Evolutionary conservation across 345 rosid species (phyloP).

Genomic region (Geranium rotundifolium): DNA sequence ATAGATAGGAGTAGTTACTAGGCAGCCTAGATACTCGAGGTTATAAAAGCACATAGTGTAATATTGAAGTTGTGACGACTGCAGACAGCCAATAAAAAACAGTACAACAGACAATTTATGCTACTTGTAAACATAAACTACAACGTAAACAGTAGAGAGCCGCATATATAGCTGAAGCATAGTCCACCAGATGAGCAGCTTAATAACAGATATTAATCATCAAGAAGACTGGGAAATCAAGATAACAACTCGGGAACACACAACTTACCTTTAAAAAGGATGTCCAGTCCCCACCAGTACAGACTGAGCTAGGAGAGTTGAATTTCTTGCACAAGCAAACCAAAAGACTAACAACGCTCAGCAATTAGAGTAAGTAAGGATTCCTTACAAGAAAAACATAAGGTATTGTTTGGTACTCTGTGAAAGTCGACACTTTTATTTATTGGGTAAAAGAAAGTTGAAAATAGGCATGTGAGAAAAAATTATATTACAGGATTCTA

Average conservation of each 20-base stretch:
- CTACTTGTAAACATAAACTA: background rate
- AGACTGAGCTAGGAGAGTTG: conserved; percentile 73
- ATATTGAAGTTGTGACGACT: background rate
- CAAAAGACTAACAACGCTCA: conserved; percentile 7
- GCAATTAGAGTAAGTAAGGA: conserved; percentile 1
- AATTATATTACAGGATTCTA: no score
- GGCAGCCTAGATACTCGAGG: background rate
- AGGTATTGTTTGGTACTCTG: background rate
- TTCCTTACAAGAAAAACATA: conserved; percentile 6
- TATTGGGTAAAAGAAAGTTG: no score
- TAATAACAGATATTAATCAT: background rate
- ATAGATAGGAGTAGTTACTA: background rate
- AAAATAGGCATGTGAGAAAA: no score
- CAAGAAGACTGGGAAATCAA: conserved; percentile 2
- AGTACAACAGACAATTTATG: background rate
- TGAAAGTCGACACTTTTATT: no score
- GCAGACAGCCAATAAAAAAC: background rate
- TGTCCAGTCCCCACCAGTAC: conserved; percentile 71
- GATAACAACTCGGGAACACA: conserved; percentile 4
- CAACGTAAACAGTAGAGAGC: background rate
- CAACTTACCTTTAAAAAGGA: conserved; percentile 69
- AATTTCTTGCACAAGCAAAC: conserved; percentile 51
- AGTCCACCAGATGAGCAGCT: conserved; percentile 2
- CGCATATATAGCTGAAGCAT: background rate
- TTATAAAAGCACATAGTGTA: background rate